These are phyloP conservation scores for Aurifilum marmelostoma DNA, from an alignment of 2,329 filamentous ascomycete species.

Conservation along the genomic window DNA sequence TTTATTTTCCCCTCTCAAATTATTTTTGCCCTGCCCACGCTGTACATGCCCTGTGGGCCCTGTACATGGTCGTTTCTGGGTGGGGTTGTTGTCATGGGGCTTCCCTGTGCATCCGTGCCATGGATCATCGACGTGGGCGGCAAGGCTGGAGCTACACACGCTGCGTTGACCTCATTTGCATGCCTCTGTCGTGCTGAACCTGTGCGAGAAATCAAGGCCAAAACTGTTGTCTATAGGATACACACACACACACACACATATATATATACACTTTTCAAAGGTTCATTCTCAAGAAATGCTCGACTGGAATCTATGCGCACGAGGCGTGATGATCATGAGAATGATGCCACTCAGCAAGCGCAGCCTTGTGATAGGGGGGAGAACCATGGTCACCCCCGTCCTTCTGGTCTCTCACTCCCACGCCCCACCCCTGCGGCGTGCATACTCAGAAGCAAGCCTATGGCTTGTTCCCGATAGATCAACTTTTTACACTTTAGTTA, in stretches of 20 bases:
- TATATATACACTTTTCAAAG: too few species aligned
- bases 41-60: neutral
- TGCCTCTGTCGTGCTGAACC: neutral
- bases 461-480: neutral
- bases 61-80: constrained; percentile 5
- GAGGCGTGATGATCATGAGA: too few species aligned
- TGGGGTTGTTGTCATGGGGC: neutral
- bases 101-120: neutral
- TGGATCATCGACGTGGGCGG: neutral
- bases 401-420: too few species aligned
- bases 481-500: neutral
- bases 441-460: constrained; percentile 1
- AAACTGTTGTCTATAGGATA: too few species aligned
- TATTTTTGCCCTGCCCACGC: too few species aligned
- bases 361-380: too few species aligned
- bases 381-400: too few species aligned
- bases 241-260: too few species aligned
- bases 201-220: too few species aligned
- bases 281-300: too few species aligned
- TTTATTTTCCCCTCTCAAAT: neutral
- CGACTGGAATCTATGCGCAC: too few species aligned
- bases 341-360: neutral
- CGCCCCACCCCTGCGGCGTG: neutral
- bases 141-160: neutral
- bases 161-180: neutral